Evolutionary conservation across 2,329 filamentous ascomycete genomes (phyloP).

Genomic region (Coniochaeta prunicola): DNA sequence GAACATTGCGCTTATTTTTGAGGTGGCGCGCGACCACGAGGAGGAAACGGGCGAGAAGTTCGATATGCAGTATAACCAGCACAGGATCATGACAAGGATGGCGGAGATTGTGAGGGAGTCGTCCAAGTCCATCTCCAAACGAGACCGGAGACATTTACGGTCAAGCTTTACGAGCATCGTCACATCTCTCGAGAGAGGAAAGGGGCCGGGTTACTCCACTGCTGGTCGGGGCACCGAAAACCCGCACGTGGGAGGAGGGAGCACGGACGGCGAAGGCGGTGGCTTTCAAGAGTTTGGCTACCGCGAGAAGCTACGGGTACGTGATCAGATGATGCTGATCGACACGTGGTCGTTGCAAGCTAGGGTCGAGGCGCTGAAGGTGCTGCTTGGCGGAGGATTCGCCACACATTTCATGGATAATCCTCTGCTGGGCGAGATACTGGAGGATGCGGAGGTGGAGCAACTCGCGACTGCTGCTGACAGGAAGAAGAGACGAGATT

Average conservation of each 20-base stretch:
- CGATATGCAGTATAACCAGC: conserved; percentile 43
- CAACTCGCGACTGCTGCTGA: conserved; percentile 6
- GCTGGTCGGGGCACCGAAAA: conserved; percentile 32
- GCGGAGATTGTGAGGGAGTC: conserved; percentile 37
- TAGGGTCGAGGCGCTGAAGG: conserved; percentile 39
- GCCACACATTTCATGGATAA: conserved; percentile 31
- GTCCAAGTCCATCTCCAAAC: conserved; percentile 42
- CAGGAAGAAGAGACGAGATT: neutral
- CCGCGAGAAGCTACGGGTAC: conserved; percentile 41
- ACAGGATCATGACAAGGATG: conserved; percentile 39
- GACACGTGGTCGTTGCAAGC: conserved; percentile 44
- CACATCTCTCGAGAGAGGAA: conserved; percentile 46
- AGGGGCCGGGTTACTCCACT: conserved; percentile 47
- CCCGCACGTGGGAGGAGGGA: conserved; percentile 32
- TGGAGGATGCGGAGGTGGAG: conserved; percentile 24
- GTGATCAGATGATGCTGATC: conserved; percentile 35
- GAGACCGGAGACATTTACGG: conserved; percentile 39
- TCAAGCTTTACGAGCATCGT: conserved; percentile 42
- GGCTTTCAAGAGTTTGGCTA: conserved; percentile 44
- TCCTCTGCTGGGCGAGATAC: conserved; percentile 26
- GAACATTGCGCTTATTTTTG: conserved; percentile 77
- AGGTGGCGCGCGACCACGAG: conserved; percentile 51
- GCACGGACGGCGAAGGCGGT: conserved; percentile 29
- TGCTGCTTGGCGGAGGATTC: conserved; percentile 38
- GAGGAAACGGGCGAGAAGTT: conserved; percentile 40